Evolutionary conservation across 140 eudicot genomes (phyloP).

Genomic region (Ambrosia hybrid): DNA sequence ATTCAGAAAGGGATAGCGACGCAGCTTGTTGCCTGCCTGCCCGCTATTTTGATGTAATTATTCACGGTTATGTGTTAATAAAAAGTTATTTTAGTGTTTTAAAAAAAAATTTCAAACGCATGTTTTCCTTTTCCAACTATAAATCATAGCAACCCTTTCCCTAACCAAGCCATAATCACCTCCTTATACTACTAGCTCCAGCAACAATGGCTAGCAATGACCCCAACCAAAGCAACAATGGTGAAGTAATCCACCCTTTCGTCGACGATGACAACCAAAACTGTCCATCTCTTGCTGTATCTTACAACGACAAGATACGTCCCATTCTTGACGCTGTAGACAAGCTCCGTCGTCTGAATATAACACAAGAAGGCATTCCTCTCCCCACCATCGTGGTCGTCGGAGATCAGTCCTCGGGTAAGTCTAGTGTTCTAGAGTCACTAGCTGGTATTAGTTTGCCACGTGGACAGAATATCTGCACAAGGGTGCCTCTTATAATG

Average conservation of each 20-base stretch:
- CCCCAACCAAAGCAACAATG: neutral
- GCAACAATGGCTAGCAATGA: constrained; percentile 4
- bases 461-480: constrained; percentile 36
- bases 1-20: no score
- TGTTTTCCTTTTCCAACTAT: no score
- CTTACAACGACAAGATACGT: constrained; percentile 38
- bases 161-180: neutral
- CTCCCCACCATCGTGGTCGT: no score
- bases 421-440: constrained; percentile 41
- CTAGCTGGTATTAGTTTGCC: constrained; percentile 45
- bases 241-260: constrained; percentile 1
- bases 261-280: constrained; percentile 2
- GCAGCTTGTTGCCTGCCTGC: no score
- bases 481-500: constrained; percentile 41
- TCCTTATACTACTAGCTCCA: neutral
- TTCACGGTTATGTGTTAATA: no score
- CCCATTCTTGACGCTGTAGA: no score
- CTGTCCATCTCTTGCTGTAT: constrained; percentile 17
- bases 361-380: no score
- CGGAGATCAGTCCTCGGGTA: constrained; percentile 50
- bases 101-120: no score
- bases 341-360: constrained; percentile 34
- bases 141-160: neutral
- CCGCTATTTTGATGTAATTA: no score
- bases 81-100: no score